A percentile compares a stretch with the other conserved stretches of the same genome.
Evolutionary conservation across 768 basidiomycete species (phyloP).

Genomic region (Lentinula edodes): DNA sequence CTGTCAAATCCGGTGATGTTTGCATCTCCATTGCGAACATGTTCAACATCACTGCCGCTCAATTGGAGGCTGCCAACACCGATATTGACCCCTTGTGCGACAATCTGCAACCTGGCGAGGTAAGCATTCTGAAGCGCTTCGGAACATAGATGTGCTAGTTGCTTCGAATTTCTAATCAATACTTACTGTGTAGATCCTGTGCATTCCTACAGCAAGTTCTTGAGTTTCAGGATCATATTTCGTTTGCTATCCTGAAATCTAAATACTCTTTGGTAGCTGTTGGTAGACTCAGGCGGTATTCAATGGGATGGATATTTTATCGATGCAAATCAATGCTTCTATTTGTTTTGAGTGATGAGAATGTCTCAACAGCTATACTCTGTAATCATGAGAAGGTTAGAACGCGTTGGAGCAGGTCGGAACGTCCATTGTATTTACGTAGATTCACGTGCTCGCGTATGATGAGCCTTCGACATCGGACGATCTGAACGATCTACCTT

Average conservation of each 20-base stretch:
- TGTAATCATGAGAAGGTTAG: no score
- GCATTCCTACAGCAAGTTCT: neutral
- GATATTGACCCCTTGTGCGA: neutral
- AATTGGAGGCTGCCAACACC: constrained; percentile 1
- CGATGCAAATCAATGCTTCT: no score
- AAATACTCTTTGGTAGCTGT: no score
- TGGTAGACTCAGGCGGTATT: no score
- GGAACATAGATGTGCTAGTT: no score
- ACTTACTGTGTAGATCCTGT: neutral
- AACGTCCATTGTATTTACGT: no score
- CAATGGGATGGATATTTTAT: no score
- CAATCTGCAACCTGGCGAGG: neutral
- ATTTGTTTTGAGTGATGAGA: no score
- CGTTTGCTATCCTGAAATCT: no score
- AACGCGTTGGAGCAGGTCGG: neutral
- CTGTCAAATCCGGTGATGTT: neutral
- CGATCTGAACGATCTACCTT: no score
- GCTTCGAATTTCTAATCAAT: neutral
- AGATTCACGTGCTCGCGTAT: neutral
- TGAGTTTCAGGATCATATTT: neutral
- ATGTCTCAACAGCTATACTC: no score
- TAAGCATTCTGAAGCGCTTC: neutral
- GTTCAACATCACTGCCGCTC: constrained; percentile 1
- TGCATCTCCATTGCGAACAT: neutral
- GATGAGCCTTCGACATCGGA: no score